phyloP scores from a whole-genome alignment of 768 basidiomycete genomes.

The Lentinula sp. region DNA sequence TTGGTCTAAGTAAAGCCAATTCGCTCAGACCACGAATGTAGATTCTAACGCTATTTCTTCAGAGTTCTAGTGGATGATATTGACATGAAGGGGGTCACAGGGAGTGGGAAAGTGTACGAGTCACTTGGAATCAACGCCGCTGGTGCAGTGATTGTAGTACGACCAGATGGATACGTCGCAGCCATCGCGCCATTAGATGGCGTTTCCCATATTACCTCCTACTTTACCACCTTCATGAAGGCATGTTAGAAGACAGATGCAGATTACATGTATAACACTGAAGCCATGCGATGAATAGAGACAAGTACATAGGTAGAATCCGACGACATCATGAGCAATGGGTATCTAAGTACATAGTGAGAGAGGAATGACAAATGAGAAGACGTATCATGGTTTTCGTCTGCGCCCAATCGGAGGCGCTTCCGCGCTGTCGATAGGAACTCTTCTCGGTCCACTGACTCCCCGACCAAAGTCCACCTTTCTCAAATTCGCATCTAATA shows the following conservation, averaged over 20 bases:
- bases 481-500: slow-evolving; percentile 15
- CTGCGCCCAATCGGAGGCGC: slow-evolving; percentile 52
- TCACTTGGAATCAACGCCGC: slow-evolving; percentile 44
- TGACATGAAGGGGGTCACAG: slow-evolving; percentile 34
- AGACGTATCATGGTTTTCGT: slow-evolving; percentile 19
- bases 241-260: neutral
- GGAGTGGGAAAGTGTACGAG: slow-evolving; percentile 48
- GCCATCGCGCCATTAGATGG: slow-evolving; percentile 44
- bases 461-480: slow-evolving; percentile 18
- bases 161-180: slow-evolving; percentile 66
- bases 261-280: neutral
- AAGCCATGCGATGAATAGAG: neutral
- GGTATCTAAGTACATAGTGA: neutral
- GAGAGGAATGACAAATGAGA: neutral
- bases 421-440: slow-evolving; percentile 61
- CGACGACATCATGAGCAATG: neutral
- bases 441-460: slow-evolving; percentile 54
- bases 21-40: neutral
- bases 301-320: neutral
- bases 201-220: slow-evolving; percentile 31
- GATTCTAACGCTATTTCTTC: neutral
- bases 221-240: slow-evolving; percentile 43
- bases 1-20: slow-evolving; percentile 49
- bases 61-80: slow-evolving; percentile 60
- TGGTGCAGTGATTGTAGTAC: slow-evolving; percentile 49